Conservation (phyloP, 441 rosid species). For the Breynia disticha region DNA sequence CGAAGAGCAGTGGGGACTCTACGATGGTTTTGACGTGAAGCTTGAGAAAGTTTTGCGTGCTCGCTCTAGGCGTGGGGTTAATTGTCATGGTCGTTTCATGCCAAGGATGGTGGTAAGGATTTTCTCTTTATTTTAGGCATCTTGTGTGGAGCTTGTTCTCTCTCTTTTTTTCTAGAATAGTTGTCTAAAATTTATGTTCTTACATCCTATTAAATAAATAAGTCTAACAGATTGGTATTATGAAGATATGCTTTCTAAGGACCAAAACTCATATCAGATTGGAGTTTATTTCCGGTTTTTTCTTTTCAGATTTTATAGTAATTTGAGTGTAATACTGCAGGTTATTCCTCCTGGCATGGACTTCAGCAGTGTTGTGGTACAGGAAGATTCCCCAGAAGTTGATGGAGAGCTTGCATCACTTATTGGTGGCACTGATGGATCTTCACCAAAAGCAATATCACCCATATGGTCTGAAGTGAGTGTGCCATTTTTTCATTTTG, state of each 20-base stretch:
- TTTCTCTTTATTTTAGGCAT: background rate
- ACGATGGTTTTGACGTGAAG: slow-evolving; percentile 95
- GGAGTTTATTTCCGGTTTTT: background rate
- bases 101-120: slow-evolving; percentile 90
- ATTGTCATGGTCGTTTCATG: slow-evolving; percentile 92
- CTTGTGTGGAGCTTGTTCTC: background rate
- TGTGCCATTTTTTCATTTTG: slow-evolving; percentile 7
- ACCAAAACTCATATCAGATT: background rate
- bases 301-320: background rate
- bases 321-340: slow-evolving; percentile 24
- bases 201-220: too few species aligned
- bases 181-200: too few species aligned
- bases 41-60: slow-evolving; percentile 91
- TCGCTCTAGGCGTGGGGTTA: slow-evolving; percentile 83
- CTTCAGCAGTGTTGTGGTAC: slow-evolving; percentile 83
- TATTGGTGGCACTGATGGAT: slow-evolving; percentile 55
- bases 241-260: too few species aligned
- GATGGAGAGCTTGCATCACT: slow-evolving; percentile 67
- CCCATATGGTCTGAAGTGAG: slow-evolving; percentile 90
- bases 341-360: slow-evolving; percentile 99
- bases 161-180: background rate
- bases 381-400: slow-evolving; percentile 72
- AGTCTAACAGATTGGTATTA: too few species aligned
- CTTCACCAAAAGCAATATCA: slow-evolving; percentile 84
- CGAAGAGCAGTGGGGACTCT: slow-evolving; percentile 98